These are phyloP conservation scores for Fraxinus angustifolia DNA, from an alignment of 305 asterid genomes.

Conservation along the genomic window DNA sequence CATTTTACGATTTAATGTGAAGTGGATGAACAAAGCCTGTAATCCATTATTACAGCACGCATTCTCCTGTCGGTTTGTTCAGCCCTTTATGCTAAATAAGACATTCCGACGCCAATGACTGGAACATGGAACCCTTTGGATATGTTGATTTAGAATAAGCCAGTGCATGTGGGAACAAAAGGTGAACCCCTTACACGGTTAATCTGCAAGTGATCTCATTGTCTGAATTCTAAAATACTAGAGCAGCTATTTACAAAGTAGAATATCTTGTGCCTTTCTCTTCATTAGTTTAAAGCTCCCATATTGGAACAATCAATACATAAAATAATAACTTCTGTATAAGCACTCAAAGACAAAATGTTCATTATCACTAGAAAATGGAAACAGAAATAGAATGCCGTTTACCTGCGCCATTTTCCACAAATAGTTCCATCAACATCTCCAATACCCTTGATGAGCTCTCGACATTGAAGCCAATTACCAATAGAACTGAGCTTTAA, in stretches of 20 bases:
- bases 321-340: background rate
- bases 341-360: constrained; percentile 2
- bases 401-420: constrained; percentile 92
- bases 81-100: background rate
- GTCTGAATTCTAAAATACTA: background rate
- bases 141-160: background rate
- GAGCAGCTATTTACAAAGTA: background rate
- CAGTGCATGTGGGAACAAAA: background rate
- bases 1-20: background rate
- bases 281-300: background rate
- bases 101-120: background rate
- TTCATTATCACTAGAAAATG: constrained; percentile 12
- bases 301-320: background rate
- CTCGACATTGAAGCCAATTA: constrained; percentile 87
- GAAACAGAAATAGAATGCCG: background rate
- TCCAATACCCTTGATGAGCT: constrained; percentile 47
- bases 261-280: background rate
- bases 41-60: background rate
- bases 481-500: constrained; percentile 52
- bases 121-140: background rate
- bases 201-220: background rate
- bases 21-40: background rate
- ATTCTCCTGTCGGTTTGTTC: background rate
- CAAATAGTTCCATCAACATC: constrained; percentile 65
- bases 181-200: background rate